A percentile compares a stretch with the other conserved stretches of the same genome.
phyloP scores from a whole-genome alignment of 441 rosid species.

The Melastoma candidum region DNA sequence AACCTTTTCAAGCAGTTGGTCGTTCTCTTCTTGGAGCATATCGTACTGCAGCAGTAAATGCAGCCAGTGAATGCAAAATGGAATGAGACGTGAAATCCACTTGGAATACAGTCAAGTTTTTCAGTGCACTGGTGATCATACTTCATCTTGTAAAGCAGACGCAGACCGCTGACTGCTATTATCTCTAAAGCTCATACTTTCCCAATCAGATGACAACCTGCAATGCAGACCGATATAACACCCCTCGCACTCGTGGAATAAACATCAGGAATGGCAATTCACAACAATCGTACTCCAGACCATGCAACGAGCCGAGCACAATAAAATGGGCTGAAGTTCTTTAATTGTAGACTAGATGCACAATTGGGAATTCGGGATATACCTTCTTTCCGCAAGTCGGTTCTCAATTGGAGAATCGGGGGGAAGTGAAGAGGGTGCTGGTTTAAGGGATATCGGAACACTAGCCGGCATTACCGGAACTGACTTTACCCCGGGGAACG shows the following conservation, averaged over 20 bases:
- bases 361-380: not conserved
- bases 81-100: slow-evolving; percentile 1
- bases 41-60: slow-evolving; percentile 39
- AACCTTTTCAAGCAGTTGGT: slow-evolving; percentile 55
- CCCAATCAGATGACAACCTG: slow-evolving; percentile 38
- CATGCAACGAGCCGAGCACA: too few relatives aligned
- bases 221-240: slow-evolving; percentile 8
- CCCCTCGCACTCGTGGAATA: not conserved
- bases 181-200: slow-evolving; percentile 33
- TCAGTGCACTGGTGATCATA: slow-evolving; percentile 8
- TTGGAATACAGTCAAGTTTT: not conserved
- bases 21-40: slow-evolving; percentile 66
- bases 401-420: slow-evolving; percentile 31
- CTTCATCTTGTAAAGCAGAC: slow-evolving; percentile 67
- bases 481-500: slow-evolving; percentile 25
- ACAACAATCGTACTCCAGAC: too few relatives aligned
- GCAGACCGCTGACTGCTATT: slow-evolving; percentile 34
- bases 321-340: too few relatives aligned
- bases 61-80: not conserved
- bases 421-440: slow-evolving; percentile 28
- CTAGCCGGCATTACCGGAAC: slow-evolving; percentile 41
- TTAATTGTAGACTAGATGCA: too few relatives aligned
- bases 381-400: slow-evolving; percentile 52
- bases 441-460: slow-evolving; percentile 48
- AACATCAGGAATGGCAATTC: not conserved